Percentiles rank a stretch among this genome's conserved stretches.
Evolutionary conservation across 1,284 basidiomycete genomes (phyloP).

Genomic region (Irpex sp.): DNA sequence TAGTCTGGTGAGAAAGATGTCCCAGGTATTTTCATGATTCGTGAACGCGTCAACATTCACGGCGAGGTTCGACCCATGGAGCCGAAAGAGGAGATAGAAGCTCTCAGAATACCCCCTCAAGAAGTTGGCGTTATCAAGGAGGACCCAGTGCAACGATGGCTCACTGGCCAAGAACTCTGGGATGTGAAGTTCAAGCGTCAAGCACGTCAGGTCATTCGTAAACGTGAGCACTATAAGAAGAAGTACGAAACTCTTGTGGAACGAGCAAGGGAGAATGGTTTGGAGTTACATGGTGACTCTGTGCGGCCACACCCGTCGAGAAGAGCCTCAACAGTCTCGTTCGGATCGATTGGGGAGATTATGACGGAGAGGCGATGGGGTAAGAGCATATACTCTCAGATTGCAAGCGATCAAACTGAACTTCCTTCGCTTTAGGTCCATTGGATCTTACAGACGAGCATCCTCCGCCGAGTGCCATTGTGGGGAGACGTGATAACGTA

Average conservation of each 20-base stretch:
- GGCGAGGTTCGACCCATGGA: constrained; percentile 83
- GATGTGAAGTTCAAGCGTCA: constrained; percentile 44
- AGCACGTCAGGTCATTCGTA: constrained; percentile 37
- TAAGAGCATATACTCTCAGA: constrained; percentile 6
- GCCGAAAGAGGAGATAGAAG: constrained; percentile 58
- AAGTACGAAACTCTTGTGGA: constrained; percentile 40
- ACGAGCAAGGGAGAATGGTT: constrained; percentile 45
- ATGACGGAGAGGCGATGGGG: constrained; percentile 26
- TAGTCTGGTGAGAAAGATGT: constrained; percentile 22
- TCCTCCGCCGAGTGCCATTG: constrained; percentile 63
- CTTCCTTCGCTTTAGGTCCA: constrained; percentile 32
- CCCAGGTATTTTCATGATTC: constrained; percentile 54
- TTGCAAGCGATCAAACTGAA: background rate
- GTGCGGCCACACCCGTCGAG: constrained; percentile 5
- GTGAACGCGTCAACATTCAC: constrained; percentile 81
- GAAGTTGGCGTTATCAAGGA: constrained; percentile 71
- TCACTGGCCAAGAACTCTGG: constrained; percentile 55
- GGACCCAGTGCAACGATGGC: constrained; percentile 53
- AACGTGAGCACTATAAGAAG: constrained; percentile 35
- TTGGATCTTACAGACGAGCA: constrained; percentile 54
- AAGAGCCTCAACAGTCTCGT: constrained; percentile 15
- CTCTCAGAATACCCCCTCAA: constrained; percentile 55
- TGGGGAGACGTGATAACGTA: constrained; percentile 58
- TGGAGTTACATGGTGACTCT: constrained; percentile 28
- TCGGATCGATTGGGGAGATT: constrained; percentile 15